Evolutionary conservation across 331 rosid species (phyloP).

Genomic region (Stylosanthes scabra): DNA sequence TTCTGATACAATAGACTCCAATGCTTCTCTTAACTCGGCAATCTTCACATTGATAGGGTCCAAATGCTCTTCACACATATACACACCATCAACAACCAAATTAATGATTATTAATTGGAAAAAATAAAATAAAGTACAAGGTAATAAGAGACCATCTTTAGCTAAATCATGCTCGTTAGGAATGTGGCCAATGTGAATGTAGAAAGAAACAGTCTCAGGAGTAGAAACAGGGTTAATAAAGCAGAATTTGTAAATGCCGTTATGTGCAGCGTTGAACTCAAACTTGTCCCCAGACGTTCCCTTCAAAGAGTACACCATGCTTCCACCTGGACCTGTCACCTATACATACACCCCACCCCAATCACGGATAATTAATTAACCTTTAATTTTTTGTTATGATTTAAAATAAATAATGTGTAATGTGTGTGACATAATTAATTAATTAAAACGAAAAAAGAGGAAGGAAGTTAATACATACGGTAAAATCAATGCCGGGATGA

Average conservation of each 20-base stretch:
- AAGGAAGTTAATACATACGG: slow-evolving; percentile 34
- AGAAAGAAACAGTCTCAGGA: slow-evolving; percentile 98
- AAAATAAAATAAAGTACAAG: not conserved
- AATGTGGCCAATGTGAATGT: slow-evolving; percentile 96
- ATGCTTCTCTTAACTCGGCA: slow-evolving; percentile 97
- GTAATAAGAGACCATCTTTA: slow-evolving; percentile 79
- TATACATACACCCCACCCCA: too few species aligned
- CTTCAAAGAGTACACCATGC: slow-evolving; percentile 56
- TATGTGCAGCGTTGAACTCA: slow-evolving; percentile 80
- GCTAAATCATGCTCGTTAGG: slow-evolving; percentile 93
- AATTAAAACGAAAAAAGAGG: too few species aligned
- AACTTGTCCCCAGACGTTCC: slow-evolving; percentile 96
- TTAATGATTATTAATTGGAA: not conserved
- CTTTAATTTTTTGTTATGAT: too few species aligned
- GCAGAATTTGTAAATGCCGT: slow-evolving; percentile 96
- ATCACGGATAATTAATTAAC: too few species aligned
- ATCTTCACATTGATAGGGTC: slow-evolving; percentile 97
- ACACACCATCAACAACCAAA: slow-evolving; percentile 8
- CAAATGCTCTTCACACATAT: slow-evolving; percentile 73
- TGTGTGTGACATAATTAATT: too few species aligned
- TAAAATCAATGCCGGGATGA: slow-evolving; percentile 90
- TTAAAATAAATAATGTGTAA: too few species aligned
- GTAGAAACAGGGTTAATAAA: slow-evolving; percentile 93
- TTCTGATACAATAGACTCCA: slow-evolving; percentile 90
- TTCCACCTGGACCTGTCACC: slow-evolving; percentile 77